Percentiles rank a stretch among this genome's conserved stretches.
These are phyloP conservation scores for Cardiospermum halicacabum DNA, from an alignment of 345 rosid species.

Conservation along the genomic window DNA sequence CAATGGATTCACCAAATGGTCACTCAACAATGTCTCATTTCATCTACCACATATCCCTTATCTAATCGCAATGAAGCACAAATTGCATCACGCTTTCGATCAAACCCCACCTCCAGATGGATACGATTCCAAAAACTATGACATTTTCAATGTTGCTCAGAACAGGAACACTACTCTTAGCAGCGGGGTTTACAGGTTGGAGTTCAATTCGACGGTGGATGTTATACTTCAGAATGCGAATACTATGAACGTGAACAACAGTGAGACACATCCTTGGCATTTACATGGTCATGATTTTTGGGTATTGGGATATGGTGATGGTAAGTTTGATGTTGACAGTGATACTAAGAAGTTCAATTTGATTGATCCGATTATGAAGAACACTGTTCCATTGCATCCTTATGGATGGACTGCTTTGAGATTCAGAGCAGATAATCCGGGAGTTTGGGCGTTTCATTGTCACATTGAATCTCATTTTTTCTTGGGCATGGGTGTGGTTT, in stretches of 20 bases:
- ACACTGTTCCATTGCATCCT: slow-evolving; percentile 69
- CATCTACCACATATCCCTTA: slow-evolving; percentile 53
- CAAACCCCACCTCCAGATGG: slow-evolving; percentile 40
- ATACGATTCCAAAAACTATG: slow-evolving; percentile 21
- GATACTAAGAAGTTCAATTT: slow-evolving; percentile 50
- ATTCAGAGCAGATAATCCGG: slow-evolving; percentile 60
- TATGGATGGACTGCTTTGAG: slow-evolving; percentile 73
- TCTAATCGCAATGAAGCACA: slow-evolving; percentile 49
- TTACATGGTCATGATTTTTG: slow-evolving; percentile 86
- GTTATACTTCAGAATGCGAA: slow-evolving; percentile 67
- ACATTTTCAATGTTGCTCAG: background rate
- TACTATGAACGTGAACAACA: slow-evolving; percentile 25
- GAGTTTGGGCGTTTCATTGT: slow-evolving; percentile 71
- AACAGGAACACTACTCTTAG: slow-evolving; percentile 39
- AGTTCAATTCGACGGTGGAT: slow-evolving; percentile 57
- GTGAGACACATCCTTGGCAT: slow-evolving; percentile 89
- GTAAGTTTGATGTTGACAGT: slow-evolving; percentile 43
- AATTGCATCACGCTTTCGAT: slow-evolving; percentile 30
- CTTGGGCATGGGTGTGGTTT: slow-evolving; percentile 71
- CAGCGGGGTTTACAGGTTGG: slow-evolving; percentile 39
- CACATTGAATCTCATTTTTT: slow-evolving; percentile 67
- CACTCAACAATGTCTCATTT: slow-evolving; percentile 63
- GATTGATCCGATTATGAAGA: slow-evolving; percentile 68
- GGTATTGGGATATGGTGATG: slow-evolving; percentile 65
- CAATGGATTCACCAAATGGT: slow-evolving; percentile 38